Evolutionary conservation across 2,329 filamentous ascomycete genomes (phyloP).

Genomic region (Epichloe typhina): DNA sequence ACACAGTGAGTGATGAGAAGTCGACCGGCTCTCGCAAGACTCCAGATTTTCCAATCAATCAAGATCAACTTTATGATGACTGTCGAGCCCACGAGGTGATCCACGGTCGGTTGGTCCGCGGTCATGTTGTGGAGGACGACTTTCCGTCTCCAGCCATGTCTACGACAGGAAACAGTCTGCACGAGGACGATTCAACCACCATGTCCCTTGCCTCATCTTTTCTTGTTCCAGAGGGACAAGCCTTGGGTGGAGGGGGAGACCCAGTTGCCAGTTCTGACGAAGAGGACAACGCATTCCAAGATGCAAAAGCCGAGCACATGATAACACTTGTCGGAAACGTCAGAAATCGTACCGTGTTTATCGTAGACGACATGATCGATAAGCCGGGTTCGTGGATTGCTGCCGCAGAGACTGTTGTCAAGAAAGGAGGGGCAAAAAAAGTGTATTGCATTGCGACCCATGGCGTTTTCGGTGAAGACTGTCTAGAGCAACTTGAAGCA

Average conservation of each 20-base stretch:
- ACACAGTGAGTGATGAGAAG: conserved; percentile 8
- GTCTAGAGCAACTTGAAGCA: conserved; percentile 75
- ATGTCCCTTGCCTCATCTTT: conserved; percentile 69
- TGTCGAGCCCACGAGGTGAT: conserved; percentile 79
- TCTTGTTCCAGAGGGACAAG: conserved; percentile 55
- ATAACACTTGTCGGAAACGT: conserved; percentile 97
- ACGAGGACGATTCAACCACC: conserved; percentile 69
- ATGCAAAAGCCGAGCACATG: conserved; percentile 77
- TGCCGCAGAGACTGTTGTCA: conserved; percentile 90
- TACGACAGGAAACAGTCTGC: conserved; percentile 49
- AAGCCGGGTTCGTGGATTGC: conserved; percentile 95
- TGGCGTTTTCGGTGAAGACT: conserved; percentile 82
- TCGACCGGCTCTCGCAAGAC: conserved; percentile 13
- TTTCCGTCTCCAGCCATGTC: conserved; percentile 68
- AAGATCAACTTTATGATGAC: conserved; percentile 53
- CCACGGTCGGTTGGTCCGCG: conserved; percentile 79
- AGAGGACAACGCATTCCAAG: conserved; percentile 78
- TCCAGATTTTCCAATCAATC: conserved; percentile 18
- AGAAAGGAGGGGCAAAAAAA: conserved; percentile 74
- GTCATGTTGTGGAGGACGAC: conserved; percentile 90
- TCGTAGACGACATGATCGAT: conserved; percentile 98
- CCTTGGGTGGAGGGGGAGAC: conserved; percentile 72
- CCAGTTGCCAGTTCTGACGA: conserved; percentile 76
- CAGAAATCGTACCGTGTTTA: conserved; percentile 73
- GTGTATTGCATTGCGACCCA: conserved; percentile 98